Evolutionary conservation across 2,329 filamentous ascomycete genomes (phyloP).

Genomic region (Kalmusia sp.): DNA sequence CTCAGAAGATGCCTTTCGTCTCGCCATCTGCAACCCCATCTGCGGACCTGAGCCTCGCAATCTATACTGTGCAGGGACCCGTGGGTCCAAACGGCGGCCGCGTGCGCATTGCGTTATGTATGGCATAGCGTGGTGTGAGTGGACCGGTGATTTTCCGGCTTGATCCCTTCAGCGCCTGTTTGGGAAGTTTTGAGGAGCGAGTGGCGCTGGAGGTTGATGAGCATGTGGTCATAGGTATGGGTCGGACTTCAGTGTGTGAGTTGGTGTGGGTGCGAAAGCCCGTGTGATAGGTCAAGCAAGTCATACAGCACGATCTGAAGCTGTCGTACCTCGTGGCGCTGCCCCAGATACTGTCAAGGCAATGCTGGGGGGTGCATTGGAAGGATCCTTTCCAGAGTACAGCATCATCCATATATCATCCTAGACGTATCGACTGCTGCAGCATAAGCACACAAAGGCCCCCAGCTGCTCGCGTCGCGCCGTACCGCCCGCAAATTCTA

Average conservation of each 20-base stretch:
- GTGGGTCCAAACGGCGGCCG: neutral
- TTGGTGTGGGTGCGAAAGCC: neutral
- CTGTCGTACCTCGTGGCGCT: neutral
- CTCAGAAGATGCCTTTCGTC: neutral
- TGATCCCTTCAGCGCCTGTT: neutral
- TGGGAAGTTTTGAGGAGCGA: neutral
- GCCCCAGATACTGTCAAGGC: no score
- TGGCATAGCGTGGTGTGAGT: neutral
- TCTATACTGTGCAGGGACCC: slow-evolving; percentile 4
- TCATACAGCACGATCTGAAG: neutral
- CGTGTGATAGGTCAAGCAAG: neutral
- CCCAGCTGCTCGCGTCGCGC: neutral
- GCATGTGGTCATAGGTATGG: neutral
- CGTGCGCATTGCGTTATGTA: neutral
- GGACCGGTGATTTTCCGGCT: slow-evolving; percentile 1
- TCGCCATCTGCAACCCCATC: neutral
- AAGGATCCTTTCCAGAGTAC: neutral
- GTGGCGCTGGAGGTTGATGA: neutral
- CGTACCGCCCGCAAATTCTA: slow-evolving; percentile 3
- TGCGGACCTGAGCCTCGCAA: slow-evolving; percentile 7
- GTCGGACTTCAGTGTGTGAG: neutral
- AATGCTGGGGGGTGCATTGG: no score
- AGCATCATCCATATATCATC: neutral
- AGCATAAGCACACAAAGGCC: neutral
- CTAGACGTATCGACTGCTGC: neutral